Evolutionary conservation across 306 rosid species (phyloP), one percentile per base, ranked within the genome.

Genomic region (Oxytropis ochrocephala): DNA sequence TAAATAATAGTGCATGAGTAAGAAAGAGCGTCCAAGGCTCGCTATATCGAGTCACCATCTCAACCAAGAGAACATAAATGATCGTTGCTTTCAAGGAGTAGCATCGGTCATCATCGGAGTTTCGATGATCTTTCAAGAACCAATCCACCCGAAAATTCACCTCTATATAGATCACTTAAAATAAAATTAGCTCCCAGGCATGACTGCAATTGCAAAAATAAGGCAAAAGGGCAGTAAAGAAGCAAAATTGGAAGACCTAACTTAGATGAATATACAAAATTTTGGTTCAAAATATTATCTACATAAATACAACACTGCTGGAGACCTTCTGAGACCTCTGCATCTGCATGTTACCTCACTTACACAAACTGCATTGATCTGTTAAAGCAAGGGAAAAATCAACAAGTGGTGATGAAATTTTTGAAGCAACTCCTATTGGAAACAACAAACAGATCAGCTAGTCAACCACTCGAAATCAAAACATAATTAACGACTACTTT

Each of bases 301-400:
- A 67, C 60, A 43, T 32, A 64, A 30, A 30, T 53, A 52, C 58
- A 77, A 59, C 69, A 46, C 13, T 11, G 49, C 30, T 68, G 59
- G 47, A 46, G 11, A 11, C 19, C 77, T 73, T 47, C 27, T 21
- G 55, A 74, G 55, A 74, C 49, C 19, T 62, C 69, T 59, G 83
- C 64, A 56, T 39, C 50, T 49, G 78, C 55, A 18, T 75, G 70
- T 48, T 41, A 59, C 19, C 65, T 72, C 59, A 60, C 50, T 33
- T 43, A 42, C 12, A 76, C 70, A 44, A 30, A 7, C 64, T 13
- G 77, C 70, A 69, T 39, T 62, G 13, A 81, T 74, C 82, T 69
- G 80, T 48, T 73, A 64, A 74, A 58, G 74, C 63, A 73, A 21
- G 57, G 17, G 44, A 44, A 6, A 29, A 62, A 41, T 47, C 57